These are phyloP conservation scores for Ascochyta pisi DNA, from an alignment of 2,329 filamentous ascomycete species.

Conservation along the genomic window DNA sequence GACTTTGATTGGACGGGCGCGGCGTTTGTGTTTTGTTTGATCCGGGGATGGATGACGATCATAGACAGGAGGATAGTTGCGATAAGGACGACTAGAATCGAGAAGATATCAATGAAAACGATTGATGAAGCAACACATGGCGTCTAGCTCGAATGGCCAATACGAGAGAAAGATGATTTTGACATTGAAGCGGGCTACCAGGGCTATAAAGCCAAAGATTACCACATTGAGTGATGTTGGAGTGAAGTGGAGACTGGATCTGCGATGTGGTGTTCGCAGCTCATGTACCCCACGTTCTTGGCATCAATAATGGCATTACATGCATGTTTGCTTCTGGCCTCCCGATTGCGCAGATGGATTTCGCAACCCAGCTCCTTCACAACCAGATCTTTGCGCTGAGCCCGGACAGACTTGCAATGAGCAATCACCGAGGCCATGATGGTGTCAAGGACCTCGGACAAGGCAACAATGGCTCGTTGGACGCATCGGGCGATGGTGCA, in stretches of 20 bases:
- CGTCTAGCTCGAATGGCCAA: not conserved
- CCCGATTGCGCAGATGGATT: not conserved
- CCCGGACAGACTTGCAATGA: not conserved
- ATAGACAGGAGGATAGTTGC: slow-evolving; percentile 1
- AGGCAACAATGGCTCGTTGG: slow-evolving; percentile 5
- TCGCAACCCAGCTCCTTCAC: slow-evolving; percentile 9
- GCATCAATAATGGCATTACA: slow-evolving; percentile 33
- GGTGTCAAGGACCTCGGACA: not conserved
- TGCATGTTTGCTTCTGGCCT: slow-evolving; percentile 19
- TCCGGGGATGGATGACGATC: not conserved
- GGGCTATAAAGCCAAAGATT: not conserved
- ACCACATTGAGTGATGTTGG: not conserved
- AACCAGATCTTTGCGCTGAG: not conserved
- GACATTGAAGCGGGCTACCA: no score
- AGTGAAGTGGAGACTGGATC: not conserved
- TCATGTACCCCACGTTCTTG: slow-evolving; percentile 32
- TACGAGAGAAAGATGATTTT: not conserved
- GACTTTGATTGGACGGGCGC: slow-evolving; percentile 15
- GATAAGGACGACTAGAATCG: not conserved
- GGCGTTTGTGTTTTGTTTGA: slow-evolving; percentile 1
- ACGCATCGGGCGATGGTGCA: slow-evolving; percentile 15
- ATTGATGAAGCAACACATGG: not conserved
- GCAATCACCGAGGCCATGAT: not conserved
- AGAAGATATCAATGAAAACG: not conserved
- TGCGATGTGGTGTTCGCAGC: slow-evolving; percentile 13